A percentile compares a stretch with the other conserved stretches of the same genome.
These are phyloP conservation scores for Ascochyta rabiei DNA, from an alignment of 2,329 filamentous ascomycete genomes.

Conservation along the genomic window DNA sequence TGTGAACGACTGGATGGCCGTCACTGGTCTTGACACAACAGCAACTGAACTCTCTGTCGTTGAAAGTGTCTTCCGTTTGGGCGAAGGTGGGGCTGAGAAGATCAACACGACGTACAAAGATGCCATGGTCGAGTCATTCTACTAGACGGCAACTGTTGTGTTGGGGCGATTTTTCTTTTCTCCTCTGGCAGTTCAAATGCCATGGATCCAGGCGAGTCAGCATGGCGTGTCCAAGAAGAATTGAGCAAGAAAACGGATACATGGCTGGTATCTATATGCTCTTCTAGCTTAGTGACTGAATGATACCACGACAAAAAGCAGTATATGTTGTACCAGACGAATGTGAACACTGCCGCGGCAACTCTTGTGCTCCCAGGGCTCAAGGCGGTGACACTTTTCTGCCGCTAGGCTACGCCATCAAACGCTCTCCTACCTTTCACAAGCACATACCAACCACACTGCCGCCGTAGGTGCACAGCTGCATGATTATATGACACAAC, in stretches of 20 bases:
- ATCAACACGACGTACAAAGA: constrained; percentile 91
- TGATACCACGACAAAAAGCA: constrained; percentile 28
- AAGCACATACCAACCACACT: background rate
- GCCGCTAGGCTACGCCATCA: constrained; percentile 12
- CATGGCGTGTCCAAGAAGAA: constrained; percentile 7
- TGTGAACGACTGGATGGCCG: constrained; percentile 96
- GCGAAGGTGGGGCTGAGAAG: constrained; percentile 80
- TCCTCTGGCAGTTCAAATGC: background rate
- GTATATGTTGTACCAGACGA: background rate
- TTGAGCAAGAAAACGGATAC: constrained; percentile 28
- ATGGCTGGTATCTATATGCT: constrained; percentile 16
- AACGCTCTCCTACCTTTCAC: background rate
- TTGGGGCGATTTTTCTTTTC: constrained; percentile 5
- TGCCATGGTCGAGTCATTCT: constrained; percentile 98
- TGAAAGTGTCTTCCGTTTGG: constrained; percentile 93
- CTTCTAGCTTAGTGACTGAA: constrained; percentile 35
- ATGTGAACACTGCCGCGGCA: too few species aligned
- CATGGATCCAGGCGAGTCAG: background rate
- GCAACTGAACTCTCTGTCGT: constrained; percentile 97
- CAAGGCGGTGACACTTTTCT: constrained; percentile 12
- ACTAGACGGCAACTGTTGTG: constrained; percentile 62
- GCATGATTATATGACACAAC: background rate
- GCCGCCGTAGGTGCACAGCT: background rate
- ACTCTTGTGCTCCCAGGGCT: background rate
- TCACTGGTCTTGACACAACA: constrained; percentile 88